Evolutionary conservation across 2,329 filamentous ascomycete species (phyloP).

Genomic region (Scytalidium lignicola): DNA sequence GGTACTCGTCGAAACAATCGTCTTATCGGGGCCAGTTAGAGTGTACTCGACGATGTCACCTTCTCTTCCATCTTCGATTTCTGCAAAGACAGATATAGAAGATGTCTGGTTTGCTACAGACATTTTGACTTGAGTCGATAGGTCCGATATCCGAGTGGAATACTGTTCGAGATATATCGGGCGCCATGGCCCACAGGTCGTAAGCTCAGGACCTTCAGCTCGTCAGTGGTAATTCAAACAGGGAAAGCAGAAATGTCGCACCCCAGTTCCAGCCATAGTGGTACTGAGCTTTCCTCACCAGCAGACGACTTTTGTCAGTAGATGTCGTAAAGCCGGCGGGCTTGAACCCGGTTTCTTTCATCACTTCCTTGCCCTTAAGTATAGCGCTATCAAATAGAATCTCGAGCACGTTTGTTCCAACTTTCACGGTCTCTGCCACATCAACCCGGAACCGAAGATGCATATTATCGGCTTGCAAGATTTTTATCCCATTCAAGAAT

Average conservation of each 20-base stretch:
- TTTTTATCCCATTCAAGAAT: slow-evolving; percentile 46
- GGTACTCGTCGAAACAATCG: background rate
- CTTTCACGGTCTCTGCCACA: slow-evolving; percentile 34
- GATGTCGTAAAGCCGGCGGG: background rate
- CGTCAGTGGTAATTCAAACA: slow-evolving; percentile 38
- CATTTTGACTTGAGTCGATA: background rate
- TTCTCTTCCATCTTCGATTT: no score
- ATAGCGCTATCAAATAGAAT: slow-evolving; percentile 41
- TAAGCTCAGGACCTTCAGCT: slow-evolving; percentile 65
- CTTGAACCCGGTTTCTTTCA: background rate
- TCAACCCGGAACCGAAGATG: slow-evolving; percentile 52
- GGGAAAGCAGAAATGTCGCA: no score
- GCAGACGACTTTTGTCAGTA: background rate
- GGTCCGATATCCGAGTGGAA: slow-evolving; percentile 55
- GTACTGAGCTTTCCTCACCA: background rate
- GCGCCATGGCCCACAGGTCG: slow-evolving; percentile 65
- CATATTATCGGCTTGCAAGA: slow-evolving; percentile 59
- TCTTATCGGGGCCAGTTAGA: background rate
- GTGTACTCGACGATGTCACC: background rate
- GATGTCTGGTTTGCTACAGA: background rate
- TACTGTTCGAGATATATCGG: slow-evolving; percentile 65
- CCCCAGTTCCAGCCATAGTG: background rate
- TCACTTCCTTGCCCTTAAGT: background rate
- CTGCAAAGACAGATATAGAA: background rate
- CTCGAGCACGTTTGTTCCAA: slow-evolving; percentile 40